Base-by-base conservation (phyloP, 2,329 filamentous ascomycete genomes). In the Podosphaera fusca region DNA sequence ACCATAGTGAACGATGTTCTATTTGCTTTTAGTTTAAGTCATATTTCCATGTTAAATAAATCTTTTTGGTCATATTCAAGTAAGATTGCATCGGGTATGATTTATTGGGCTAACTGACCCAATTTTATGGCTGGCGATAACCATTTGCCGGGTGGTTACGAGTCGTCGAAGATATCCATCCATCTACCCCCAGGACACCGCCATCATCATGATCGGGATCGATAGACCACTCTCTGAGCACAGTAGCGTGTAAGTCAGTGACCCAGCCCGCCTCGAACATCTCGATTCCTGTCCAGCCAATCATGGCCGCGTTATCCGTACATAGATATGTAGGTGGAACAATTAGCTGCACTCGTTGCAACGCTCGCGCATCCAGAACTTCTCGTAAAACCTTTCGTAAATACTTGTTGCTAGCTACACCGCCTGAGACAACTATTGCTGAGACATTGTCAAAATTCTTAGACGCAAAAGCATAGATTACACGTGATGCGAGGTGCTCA, bases 301-400 rank as follows among this genome's bases (percentile, higher is more conserved):
- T 89, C 92, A 98, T 98, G 53, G 88, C 87, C 10, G 92, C 92
- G 69, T 98, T 96, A 66, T 98, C 92, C 0, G 87, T 95, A 67
- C 92, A 96, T 56, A 90, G 74, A 47, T 75, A 73, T 8, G 78
- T 69, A 2, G 88, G 88, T n/a, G 92, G 90, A 57, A 84, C 85
- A 35, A 82, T 70, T 6, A 95, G 68, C 9, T 74, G 64, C 34
- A 94, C 68, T 61, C 79, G 63, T 0, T 67, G 65, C 65, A 80
- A 82, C 0, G 85, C 85, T 49, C 84, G 77, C n/a, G 73, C 76
- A 61, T 82, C 76, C 47, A 95, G 67, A 50, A 73, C 72, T 5
- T 67, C 59, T 38, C 73, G 70, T 56, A 80, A 66, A 49, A 96
- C 75, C 63, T 81, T 76, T 67, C 82, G 78, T 47, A 98, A 73